These are phyloP conservation scores for Leishmania arabica DNA, from an alignment of 208 protist species.

Conservation along the genomic window DNA sequence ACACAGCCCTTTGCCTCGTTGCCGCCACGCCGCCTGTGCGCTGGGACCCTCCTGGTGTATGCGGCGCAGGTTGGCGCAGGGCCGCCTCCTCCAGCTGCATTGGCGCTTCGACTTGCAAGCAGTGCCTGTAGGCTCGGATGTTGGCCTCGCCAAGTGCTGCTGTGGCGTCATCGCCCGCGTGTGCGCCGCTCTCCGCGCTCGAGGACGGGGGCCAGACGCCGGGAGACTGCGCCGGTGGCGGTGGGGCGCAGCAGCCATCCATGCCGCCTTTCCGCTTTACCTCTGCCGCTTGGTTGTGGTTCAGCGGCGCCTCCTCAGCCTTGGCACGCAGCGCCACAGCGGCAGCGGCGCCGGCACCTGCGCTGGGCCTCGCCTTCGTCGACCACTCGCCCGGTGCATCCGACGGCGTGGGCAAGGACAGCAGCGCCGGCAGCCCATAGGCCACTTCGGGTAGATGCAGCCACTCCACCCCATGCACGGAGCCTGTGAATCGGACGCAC, in stretches of 20 bases:
- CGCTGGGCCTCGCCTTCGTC: background rate
- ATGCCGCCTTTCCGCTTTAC: background rate
- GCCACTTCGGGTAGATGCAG: slow-evolving; percentile 66
- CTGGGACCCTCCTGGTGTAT: background rate
- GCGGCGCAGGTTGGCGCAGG: background rate
- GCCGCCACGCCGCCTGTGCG: background rate
- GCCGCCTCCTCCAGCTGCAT: slow-evolving; percentile 1
- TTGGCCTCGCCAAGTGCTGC: background rate
- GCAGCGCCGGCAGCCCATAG: slow-evolving; percentile 15
- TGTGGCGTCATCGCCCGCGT: background rate
- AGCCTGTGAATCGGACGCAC: slow-evolving; percentile 50
- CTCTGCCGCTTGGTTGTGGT: background rate
- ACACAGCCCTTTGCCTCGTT: slow-evolving; percentile 13
- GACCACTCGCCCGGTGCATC: background rate
- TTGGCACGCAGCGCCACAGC: slow-evolving; percentile 19
- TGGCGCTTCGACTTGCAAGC: background rate
- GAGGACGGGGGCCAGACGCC: background rate
- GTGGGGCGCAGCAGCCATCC: background rate
- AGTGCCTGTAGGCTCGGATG: slow-evolving; percentile 19
- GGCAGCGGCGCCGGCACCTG: slow-evolving; percentile 22
- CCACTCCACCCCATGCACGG: slow-evolving; percentile 69
- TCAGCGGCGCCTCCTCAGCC: background rate
- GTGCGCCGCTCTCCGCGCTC: background rate
- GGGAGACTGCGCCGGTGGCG: background rate
- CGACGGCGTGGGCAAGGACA: background rate